Evolutionary conservation across 345 rosid genomes (phyloP), one percentile per base, ranked within the genome.

Genomic region (Moricandia moricandioides): DNA sequence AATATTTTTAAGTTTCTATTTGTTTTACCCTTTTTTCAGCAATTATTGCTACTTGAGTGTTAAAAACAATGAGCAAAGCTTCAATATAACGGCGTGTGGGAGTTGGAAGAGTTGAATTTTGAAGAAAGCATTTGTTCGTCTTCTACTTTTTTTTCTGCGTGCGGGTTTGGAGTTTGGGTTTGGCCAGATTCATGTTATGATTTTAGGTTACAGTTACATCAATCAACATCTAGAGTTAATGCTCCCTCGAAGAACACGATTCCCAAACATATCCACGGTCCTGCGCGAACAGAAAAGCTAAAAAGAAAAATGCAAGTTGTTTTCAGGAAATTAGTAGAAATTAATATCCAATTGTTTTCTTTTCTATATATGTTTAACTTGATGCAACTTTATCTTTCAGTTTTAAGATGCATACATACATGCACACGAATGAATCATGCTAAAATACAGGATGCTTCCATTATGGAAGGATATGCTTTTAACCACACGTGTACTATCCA

Each of bases 181-280:
- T 52, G 58, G 69, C 55, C 60, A 72, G 52, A 77, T 65, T 65
- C 76, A 77, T 64, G 80, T 60, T 65, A 47, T 65, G 52, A 45
- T 45, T 65, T 65, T 71, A 64, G 80, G 76, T 70, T 70, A 55
- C 29, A 69, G 31, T 76, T 70, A 70, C 75, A 76, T 70, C 80
- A 76, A 70, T 76, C 80, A 70, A 76, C 80, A 63, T 76, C 71
- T 55, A 55, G 13, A 43, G 60, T 76, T 62, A 70, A 70, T 70
- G 71, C 75, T 70, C 71, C 60, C 66, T 76, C 52, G 52, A 76
- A 70, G 75, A 76, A 76, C 61, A 62, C 40, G 75, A 70, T 56
- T 76, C 75, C 39, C 35, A 6, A 21, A 62, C 74, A 69, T 62
- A 1, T 76, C 65, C 60, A 75, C 31, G 56, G 63, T 61, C 45